Evolutionary conservation across 1,284 basidiomycete genomes (phyloP).

Genomic region (Trichosporon sp.): DNA sequence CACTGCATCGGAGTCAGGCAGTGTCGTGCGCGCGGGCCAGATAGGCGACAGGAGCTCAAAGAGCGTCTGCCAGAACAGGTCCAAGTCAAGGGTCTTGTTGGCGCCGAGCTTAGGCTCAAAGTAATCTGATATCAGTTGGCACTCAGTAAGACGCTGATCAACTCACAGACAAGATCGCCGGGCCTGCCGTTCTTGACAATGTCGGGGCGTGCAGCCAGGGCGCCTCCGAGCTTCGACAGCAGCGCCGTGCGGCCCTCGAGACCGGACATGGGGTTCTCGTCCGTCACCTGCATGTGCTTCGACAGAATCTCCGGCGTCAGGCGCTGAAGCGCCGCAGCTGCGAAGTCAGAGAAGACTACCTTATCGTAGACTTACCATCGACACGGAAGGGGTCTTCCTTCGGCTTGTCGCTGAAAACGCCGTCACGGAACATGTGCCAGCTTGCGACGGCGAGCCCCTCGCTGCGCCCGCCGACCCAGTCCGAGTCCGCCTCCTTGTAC

Average conservation of each 20-base stretch:
- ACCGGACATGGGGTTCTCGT: slow-evolving; percentile 78
- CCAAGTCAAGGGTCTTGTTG: slow-evolving; percentile 52
- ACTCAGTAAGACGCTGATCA: background rate
- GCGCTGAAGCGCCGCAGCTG: slow-evolving; percentile 65
- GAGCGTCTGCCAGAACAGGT: slow-evolving; percentile 72
- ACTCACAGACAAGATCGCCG: slow-evolving; percentile 70
- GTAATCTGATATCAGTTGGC: slow-evolving; percentile 18
- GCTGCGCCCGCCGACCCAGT: slow-evolving; percentile 61
- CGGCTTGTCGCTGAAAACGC: slow-evolving; percentile 68
- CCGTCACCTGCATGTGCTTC: slow-evolving; percentile 71
- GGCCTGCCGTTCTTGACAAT: slow-evolving; percentile 67
- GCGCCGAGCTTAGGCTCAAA: slow-evolving; percentile 21
- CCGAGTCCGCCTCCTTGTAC: slow-evolving; percentile 59
- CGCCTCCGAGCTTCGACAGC: slow-evolving; percentile 64
- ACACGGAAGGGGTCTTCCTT: slow-evolving; percentile 61
- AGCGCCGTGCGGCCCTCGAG: slow-evolving; percentile 78
- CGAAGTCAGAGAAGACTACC: slow-evolving; percentile 1
- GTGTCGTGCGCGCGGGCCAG: slow-evolving; percentile 73
- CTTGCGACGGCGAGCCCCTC: slow-evolving; percentile 92
- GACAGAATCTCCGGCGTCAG: slow-evolving; percentile 62
- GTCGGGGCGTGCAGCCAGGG: slow-evolving; percentile 59
- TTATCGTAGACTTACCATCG: slow-evolving; percentile 57
- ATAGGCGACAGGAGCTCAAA: slow-evolving; percentile 78
- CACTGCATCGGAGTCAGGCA: slow-evolving; percentile 55
- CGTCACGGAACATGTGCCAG: slow-evolving; percentile 77